These are phyloP conservation scores for Pinus tabuliformis DNA, from an alignment of 75 land plant species.

Conservation along the genomic window DNA sequence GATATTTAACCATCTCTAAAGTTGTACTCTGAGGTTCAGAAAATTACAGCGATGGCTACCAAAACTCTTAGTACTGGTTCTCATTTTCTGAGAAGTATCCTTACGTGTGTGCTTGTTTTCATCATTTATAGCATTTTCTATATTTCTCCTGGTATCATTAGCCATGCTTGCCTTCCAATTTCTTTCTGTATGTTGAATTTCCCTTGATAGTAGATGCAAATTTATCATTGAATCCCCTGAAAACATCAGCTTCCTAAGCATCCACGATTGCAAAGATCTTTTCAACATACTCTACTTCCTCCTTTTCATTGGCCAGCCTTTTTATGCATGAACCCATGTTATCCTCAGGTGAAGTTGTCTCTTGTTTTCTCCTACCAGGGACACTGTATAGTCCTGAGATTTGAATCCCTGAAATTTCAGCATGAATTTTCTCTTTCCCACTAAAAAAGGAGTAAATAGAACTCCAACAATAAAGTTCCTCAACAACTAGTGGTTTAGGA, in stretches of 20 bases:
- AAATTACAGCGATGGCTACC: no score
- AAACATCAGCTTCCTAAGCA: background rate
- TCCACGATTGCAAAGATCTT: background rate
- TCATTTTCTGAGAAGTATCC: no score
- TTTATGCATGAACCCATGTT: background rate
- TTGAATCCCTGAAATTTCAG: constrained; percentile 4
- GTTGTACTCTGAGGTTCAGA: no score
- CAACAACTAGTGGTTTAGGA: background rate
- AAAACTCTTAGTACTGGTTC: no score
- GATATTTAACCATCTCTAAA: no score
- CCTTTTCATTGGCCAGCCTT: background rate
- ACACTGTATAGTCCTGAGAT: no score
- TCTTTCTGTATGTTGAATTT: background rate
- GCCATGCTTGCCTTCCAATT: background rate
- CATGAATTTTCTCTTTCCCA: constrained; percentile 12
- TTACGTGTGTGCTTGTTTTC: no score
- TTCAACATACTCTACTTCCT: background rate
- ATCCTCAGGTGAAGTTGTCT: background rate
- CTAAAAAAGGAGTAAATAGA: no score
- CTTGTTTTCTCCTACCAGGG: background rate
- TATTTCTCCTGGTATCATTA: background rate
- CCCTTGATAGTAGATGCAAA: background rate
- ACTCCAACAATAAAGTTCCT: no score
- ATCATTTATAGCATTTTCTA: background rate
- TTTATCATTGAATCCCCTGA: background rate